phyloP scores from a whole-genome alignment of 2,329 filamentous ascomycete species.

The Alternaria gaisen region DNA sequence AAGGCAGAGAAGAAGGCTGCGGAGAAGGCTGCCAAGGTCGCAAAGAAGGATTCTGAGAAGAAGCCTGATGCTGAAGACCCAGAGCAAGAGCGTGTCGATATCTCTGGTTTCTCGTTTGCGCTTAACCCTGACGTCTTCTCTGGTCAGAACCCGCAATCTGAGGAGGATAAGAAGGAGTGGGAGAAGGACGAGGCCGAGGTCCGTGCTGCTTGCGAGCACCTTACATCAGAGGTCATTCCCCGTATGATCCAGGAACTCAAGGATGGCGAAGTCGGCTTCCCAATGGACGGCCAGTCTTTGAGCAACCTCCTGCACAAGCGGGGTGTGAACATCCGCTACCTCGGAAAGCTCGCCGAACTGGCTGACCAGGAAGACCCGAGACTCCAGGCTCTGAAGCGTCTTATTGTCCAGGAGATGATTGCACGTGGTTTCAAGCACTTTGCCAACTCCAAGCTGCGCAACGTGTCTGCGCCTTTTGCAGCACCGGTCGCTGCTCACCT shows the following conservation, averaged over 20 bases:
- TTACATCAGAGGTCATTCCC: constrained; percentile 82
- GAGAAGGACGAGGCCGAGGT: constrained; percentile 88
- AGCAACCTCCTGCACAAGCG: constrained; percentile 91
- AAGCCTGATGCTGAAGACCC: constrained; percentile 35
- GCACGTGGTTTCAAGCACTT: constrained; percentile 96
- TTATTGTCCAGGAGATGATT: constrained; percentile 91
- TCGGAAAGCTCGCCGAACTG: constrained; percentile 81
- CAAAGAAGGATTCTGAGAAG: constrained; percentile 28
- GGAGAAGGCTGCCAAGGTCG: constrained; percentile 25
- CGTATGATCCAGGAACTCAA: constrained; percentile 84
- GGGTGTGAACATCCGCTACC: constrained; percentile 94
- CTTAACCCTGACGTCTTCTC: constrained; percentile 97
- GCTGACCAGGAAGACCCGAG: constrained; percentile 69
- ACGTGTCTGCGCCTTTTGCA: constrained; percentile 81
- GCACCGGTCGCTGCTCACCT: constrained; percentile 83
- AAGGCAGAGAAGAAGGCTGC: constrained; percentile 30
- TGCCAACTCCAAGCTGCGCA: constrained; percentile 78
- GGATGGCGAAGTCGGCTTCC: constrained; percentile 94
- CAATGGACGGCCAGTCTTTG: constrained; percentile 96
- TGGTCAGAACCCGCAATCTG: constrained; percentile 87
- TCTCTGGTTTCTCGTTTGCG: constrained; percentile 84
- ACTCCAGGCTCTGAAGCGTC: constrained; percentile 77
- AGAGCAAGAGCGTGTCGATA: constrained; percentile 77
- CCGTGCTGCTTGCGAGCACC: constrained; percentile 79
- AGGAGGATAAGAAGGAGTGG: constrained; percentile 86